Evolutionary conservation across 768 basidiomycete species (phyloP).

Genomic region (Chiua virens): DNA sequence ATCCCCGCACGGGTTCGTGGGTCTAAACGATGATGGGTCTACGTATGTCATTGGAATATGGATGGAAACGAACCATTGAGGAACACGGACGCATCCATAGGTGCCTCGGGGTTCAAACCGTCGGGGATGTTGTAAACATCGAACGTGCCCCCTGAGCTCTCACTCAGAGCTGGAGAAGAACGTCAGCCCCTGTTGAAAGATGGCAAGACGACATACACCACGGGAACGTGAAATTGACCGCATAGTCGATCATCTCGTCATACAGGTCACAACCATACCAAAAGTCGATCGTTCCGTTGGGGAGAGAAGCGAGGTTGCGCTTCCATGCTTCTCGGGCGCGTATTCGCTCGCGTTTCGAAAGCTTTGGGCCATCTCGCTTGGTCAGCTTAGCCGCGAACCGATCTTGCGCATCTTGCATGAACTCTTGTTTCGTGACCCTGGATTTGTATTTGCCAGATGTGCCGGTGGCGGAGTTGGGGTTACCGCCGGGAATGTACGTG

Average conservation of each 20-base stretch:
- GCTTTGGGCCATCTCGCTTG: constrained; percentile 17
- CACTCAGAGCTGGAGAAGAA: constrained; percentile 16
- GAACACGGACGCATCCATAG: constrained; percentile 54
- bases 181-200: constrained; percentile 3
- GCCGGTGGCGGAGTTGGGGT: neutral
- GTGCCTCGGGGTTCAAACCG: constrained; percentile 50
- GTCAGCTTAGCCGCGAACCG: constrained; percentile 22
- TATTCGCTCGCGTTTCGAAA: constrained; percentile 26
- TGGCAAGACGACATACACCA: constrained; percentile 40
- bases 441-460: constrained; percentile 16
- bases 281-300: constrained; percentile 56
- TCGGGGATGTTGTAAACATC: constrained; percentile 57
- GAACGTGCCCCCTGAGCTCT: constrained; percentile 35
- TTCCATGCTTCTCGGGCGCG: constrained; percentile 36
- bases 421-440: constrained; percentile 15
- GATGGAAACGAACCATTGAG: constrained; percentile 52
- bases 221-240: constrained; percentile 69
- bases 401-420: constrained; percentile 21
- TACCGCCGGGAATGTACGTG: constrained; percentile 14
- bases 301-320: constrained; percentile 45
- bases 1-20: constrained; percentile 55
- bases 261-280: constrained; percentile 69
- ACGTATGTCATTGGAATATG: neutral
- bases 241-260: constrained; percentile 69
- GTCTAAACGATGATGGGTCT: constrained; percentile 35